Evolutionary conservation across 352 stramenopile species (phyloP), one percentile per base, ranked within the genome.

Genomic region (Thalassiosira sp.): DNA sequence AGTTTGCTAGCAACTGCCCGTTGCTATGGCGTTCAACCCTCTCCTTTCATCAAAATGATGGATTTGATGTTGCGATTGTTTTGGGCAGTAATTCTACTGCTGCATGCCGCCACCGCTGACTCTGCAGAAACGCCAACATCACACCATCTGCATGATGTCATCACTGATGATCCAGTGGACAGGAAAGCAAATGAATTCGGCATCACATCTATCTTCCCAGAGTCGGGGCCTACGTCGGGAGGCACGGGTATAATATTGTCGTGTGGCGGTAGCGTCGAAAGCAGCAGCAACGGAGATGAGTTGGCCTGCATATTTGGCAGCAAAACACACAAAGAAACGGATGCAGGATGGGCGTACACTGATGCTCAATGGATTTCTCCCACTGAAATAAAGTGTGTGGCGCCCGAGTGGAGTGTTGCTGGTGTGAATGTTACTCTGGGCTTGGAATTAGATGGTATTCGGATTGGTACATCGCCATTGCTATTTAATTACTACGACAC

Each of bases 281-380:
- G 24, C 10, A 5, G 1, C 35, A 25, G 18, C 11, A n/a, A 58
- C 11, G 61, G 54, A 22, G 18, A 62, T 45, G 24, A 37, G 13
- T 57, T 79, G 31, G 22, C 31, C 16, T 79, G 71, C 35, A 45
- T 46, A 11, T 79, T 79, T 54, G 54, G 40, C 3, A 66, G 28
- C 13, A 13, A 43, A 7, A 1, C 6, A 10, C 46, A 61, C 20
- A 43, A 45, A 15, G 37, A 56, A 18, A 46, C 22, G 33, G 28
- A 63, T 20, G 40, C 15, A 18, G 18, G 13, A 27, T 22, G 16
- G 20, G 31, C 46, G 18, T 25, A 56, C 16, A 11, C 33, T 8
- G 16, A 28, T 42, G 54, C 71, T 31, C 61, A 64, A 22, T 73
- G 71, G 71, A 79, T 79, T 52, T 74, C 71, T 51, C 45, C 64